A percentile compares a stretch with the other conserved stretches of the same genome.
phyloP scores from a whole-genome alignment of 192 early-diverging fungal genomes.

The Linnemannia exigua region DNA sequence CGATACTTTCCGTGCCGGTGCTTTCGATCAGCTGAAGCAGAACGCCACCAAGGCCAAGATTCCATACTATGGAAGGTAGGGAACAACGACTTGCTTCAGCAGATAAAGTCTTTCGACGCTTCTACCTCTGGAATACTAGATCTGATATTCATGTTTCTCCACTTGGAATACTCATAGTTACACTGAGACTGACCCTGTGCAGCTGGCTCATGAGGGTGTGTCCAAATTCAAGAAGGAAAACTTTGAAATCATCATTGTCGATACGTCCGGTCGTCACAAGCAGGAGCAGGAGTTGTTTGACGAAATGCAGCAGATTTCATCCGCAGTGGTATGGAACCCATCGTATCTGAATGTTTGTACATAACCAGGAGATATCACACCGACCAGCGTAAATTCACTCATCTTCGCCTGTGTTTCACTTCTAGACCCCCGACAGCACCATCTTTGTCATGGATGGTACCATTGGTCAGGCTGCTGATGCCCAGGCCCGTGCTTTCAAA shows the following conservation, averaged over 20 bases:
- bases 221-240: constrained; percentile 92
- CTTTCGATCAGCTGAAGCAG: constrained; percentile 98
- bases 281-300: constrained; percentile 95
- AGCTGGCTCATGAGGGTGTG: constrained; percentile 93
- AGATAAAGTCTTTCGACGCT: too few species aligned
- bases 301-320: constrained; percentile 96
- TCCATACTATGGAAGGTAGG: constrained; percentile 89
- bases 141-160: not conserved
- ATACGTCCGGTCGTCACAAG: constrained; percentile 96
- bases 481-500: constrained; percentile 93
- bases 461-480: constrained; percentile 97
- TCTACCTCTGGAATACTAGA: too few species aligned
- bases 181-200: constrained; percentile 93
- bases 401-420: not conserved
- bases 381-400: not conserved
- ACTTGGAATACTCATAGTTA: constrained; percentile 67
- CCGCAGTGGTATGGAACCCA: constrained; percentile 71
- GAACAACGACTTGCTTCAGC: not conserved
- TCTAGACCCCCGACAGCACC: constrained; percentile 83
- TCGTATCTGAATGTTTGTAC: not conserved
- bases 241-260: constrained; percentile 98
- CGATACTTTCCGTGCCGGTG: constrained; percentile 98
- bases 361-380: not conserved
- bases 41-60: constrained; percentile 98
- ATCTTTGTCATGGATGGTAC: constrained; percentile 99